Conservation (phyloP, 306 rosid species). For the Phaseolus lunatus region DNA sequence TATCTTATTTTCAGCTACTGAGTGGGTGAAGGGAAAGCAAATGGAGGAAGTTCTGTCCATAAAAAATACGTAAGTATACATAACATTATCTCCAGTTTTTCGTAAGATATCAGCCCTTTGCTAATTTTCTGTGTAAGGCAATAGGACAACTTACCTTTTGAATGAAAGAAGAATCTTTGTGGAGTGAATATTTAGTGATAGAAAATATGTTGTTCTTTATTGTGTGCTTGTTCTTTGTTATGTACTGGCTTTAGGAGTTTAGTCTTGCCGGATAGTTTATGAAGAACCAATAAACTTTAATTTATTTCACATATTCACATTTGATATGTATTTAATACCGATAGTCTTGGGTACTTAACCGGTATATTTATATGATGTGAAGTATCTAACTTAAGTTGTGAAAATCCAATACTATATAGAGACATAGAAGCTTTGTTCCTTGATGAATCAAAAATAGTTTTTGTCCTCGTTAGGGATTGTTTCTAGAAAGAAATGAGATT, state of each 20-base stretch:
- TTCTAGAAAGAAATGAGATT: background rate
- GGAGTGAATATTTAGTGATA: background rate
- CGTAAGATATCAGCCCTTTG: background rate
- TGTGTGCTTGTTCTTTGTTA: background rate
- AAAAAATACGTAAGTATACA: slow-evolving; percentile 68
- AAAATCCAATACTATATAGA: background rate
- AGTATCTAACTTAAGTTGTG: background rate
- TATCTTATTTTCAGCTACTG: slow-evolving; percentile 50
- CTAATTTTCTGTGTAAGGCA: background rate
- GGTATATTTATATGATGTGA: background rate
- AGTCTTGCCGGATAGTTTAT: background rate
- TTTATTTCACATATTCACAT: background rate
- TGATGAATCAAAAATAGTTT: background rate
- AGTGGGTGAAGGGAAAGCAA: slow-evolving; percentile 89
- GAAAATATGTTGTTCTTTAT: slow-evolving; percentile 3
- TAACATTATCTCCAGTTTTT: background rate
- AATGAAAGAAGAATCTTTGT: background rate
- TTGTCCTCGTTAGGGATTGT: background rate
- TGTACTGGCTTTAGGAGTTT: background rate
- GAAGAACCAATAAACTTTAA: background rate
- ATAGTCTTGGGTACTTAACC: too few species aligned
- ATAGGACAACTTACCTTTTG: background rate
- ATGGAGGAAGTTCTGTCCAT: slow-evolving; percentile 86
- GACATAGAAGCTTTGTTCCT: background rate
- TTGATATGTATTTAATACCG: too few species aligned